Evolutionary conservation across 495 filamentous ascomycete species (phyloP).

Genomic region (Rhizodiscina lignyota): DNA sequence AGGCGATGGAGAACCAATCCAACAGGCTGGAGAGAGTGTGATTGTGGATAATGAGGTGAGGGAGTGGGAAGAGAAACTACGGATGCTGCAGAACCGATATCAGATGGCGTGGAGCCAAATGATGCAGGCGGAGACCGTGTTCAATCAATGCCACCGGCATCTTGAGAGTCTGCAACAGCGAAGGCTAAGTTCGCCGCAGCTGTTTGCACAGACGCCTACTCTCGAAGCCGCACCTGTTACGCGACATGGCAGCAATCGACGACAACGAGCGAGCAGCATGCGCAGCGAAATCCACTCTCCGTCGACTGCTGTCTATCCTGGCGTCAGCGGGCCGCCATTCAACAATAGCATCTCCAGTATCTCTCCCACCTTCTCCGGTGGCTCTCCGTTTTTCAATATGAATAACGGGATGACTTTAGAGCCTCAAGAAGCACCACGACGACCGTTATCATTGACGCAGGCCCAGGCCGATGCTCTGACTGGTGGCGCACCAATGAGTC

Average conservation of each 20-base stretch:
- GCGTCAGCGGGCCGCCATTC: no score
- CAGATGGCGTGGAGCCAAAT: slow-evolving; percentile 8
- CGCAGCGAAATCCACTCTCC: slow-evolving; percentile 10
- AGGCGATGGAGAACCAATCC: no score
- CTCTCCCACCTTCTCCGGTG: slow-evolving; percentile 10
- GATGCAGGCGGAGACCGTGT: no score
- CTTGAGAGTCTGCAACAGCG: no score
- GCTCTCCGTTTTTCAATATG: slow-evolving; percentile 19
- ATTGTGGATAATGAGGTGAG: no score
- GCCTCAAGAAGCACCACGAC: background rate
- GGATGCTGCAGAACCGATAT: slow-evolving; percentile 34
- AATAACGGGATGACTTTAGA: slow-evolving; percentile 20
- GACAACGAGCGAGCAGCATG: slow-evolving; percentile 9
- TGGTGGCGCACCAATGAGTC: slow-evolving; percentile 22
- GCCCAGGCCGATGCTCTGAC: slow-evolving; percentile 19
- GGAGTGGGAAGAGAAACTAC: slow-evolving; percentile 34
- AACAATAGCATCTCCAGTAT: slow-evolving; percentile 12
- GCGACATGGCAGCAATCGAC: slow-evolving; percentile 8
- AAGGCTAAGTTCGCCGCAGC: slow-evolving; percentile 5
- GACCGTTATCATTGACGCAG: no score
- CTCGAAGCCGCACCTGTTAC: slow-evolving; percentile 2
- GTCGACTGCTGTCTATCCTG: no score
- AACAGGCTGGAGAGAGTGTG: no score
- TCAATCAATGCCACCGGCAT: no score
- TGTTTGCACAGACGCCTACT: slow-evolving; percentile 6